Percentiles rank a stretch among this genome's conserved stretches.
phyloP scores from a whole-genome alignment of 83 land plant species.

The Picea engelmannii region DNA sequence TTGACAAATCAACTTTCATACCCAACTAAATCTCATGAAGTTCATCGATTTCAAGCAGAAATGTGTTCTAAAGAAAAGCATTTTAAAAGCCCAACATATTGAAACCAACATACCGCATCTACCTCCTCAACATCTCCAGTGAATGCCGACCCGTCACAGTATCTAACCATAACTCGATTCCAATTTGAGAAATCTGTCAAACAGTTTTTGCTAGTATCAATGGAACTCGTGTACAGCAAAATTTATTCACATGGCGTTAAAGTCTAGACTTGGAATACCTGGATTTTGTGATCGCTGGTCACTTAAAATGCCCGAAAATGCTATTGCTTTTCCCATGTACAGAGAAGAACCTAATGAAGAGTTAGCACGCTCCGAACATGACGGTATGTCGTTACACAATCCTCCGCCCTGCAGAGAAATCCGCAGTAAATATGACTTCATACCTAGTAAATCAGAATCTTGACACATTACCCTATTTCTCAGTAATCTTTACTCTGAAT shows the following conservation, averaged over 20 bases:
- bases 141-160: constrained; percentile 80
- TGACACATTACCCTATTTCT: too few relatives aligned
- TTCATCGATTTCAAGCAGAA: too few relatives aligned
- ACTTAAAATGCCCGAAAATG: constrained; percentile 62
- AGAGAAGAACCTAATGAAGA: constrained; percentile 54
- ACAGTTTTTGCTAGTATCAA: not conserved
- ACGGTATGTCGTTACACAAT: too few relatives aligned
- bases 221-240: not conserved
- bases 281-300: constrained; percentile 38
- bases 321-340: constrained; percentile 33
- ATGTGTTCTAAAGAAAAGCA: too few relatives aligned
- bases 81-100: too few relatives aligned
- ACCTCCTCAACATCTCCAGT: constrained; percentile 59
- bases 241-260: not conserved
- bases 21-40: too few relatives aligned
- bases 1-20: too few relatives aligned
- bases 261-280: constrained; percentile 21
- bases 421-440: too few relatives aligned
- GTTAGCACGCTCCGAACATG: too few relatives aligned
- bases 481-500: too few relatives aligned
- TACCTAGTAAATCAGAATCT: too few relatives aligned
- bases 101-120: constrained; percentile 25
- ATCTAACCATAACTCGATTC: constrained; percentile 67
- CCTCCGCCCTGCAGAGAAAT: too few relatives aligned
- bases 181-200: constrained; percentile 70